Evolutionary conservation across 495 filamentous ascomycete species (phyloP).

Genomic region (Penicillium verhagenii): DNA sequence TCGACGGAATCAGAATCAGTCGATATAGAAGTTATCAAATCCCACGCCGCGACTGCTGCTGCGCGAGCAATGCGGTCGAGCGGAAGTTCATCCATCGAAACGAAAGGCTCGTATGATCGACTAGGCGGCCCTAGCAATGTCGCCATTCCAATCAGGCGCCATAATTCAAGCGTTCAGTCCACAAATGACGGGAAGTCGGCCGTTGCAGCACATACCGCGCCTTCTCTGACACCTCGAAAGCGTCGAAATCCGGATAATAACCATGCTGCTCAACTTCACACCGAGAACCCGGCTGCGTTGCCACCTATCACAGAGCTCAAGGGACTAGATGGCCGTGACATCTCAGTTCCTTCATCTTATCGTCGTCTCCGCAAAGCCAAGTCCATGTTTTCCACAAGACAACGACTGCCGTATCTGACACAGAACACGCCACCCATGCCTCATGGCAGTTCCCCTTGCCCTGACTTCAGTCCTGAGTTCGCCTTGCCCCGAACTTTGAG

Average conservation of each 20-base stretch:
- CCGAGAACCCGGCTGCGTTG: conserved; percentile 22
- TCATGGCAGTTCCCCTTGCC: conserved; percentile 10
- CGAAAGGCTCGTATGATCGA: conserved; percentile 30
- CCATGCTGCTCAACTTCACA: conserved; percentile 2
- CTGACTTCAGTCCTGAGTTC: conserved; percentile 22
- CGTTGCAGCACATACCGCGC: background rate
- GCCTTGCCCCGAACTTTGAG: conserved; percentile 32
- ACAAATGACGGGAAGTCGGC: conserved; percentile 9
- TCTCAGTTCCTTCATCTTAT: conserved; percentile 70
- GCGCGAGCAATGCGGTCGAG: conserved; percentile 61
- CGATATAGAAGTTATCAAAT: conserved; percentile 53
- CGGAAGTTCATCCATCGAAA: conserved; percentile 37
- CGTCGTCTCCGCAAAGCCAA: conserved; percentile 70
- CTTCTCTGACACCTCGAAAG: conserved; percentile 6
- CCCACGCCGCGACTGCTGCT: conserved; percentile 69
- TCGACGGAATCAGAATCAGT: conserved; percentile 39
- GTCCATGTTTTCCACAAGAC: conserved; percentile 64
- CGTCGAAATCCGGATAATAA: conserved; percentile 3
- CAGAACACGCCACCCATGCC: conserved; percentile 21
- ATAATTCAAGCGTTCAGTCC: conserved; percentile 12
- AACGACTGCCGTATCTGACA: conserved; percentile 31
- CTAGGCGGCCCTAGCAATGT: conserved; percentile 36
- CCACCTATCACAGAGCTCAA: conserved; percentile 36
- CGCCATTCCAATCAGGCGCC: conserved; percentile 37
- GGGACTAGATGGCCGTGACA: conserved; percentile 57